Conservation (phyloP, 305 asterid genomes). For the Euphrasia arctica region DNA sequence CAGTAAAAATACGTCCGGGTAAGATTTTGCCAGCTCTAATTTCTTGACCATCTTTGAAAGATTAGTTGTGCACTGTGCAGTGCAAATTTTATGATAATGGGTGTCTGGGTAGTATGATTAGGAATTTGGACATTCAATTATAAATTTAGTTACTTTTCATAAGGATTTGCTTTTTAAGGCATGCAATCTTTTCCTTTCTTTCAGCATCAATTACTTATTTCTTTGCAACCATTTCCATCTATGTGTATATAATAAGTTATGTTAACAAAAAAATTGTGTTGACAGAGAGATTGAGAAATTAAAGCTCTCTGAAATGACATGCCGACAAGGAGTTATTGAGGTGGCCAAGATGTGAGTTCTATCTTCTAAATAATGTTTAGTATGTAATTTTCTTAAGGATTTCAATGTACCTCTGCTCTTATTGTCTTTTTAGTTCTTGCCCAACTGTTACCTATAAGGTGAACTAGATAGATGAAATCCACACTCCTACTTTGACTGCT, state of each 20-base stretch:
- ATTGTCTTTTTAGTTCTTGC: too few species aligned
- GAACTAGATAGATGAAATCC: neutral
- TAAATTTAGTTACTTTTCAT: neutral
- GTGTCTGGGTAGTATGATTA: neutral
- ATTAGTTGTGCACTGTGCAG: neutral
- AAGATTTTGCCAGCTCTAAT: neutral
- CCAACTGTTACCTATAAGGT: too few species aligned
- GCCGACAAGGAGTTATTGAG: constrained; percentile 95
- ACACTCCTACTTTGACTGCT: neutral
- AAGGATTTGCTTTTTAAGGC: neutral
- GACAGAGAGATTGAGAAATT: constrained; percentile 91
- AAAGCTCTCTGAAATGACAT: constrained; percentile 97
- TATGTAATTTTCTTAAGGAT: neutral
- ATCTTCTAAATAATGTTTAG: constrained; percentile 13
- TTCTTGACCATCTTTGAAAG: neutral
- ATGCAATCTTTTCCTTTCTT: neutral
- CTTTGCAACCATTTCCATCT: neutral
- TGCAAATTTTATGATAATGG: neutral
- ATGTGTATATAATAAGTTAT: neutral
- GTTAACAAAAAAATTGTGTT: constrained; percentile 17
- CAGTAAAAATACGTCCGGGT: neutral
- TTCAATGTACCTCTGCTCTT: neutral
- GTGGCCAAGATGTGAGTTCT: constrained; percentile 94
- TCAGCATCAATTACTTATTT: neutral
- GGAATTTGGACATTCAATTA: neutral